Percentiles rank a stretch among this genome's conserved stretches.
Evolutionary conservation across 2,329 filamentous ascomycete species (phyloP).

Genomic region (Cercospora berteroae): DNA sequence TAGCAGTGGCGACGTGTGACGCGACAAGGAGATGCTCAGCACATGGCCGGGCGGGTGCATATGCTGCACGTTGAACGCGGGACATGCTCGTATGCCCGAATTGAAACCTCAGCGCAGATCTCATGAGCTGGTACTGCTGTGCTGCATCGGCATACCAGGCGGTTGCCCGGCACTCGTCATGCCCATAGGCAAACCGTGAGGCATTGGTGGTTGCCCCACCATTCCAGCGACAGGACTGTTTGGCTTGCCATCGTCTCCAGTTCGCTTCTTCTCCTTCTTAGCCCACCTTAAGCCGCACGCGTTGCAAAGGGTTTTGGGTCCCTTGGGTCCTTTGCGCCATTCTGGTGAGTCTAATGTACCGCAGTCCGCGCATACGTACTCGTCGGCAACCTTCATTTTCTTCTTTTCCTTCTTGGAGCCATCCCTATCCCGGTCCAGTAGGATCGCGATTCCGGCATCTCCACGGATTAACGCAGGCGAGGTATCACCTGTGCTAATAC

Average conservation of each 20-base stretch:
- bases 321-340: slow-evolving; percentile 90
- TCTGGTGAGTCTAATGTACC: slow-evolving; percentile 92
- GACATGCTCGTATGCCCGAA: slow-evolving; percentile 13
- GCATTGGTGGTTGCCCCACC: slow-evolving; percentile 18
- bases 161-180: slow-evolving; percentile 22
- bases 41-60: not conserved
- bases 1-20: not conserved
- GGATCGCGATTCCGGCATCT: slow-evolving; percentile 81
- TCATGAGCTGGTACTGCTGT: slow-evolving; percentile 22
- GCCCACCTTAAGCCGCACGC: slow-evolving; percentile 66
- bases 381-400: slow-evolving; percentile 76
- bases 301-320: slow-evolving; percentile 93
- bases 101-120: not conserved
- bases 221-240: slow-evolving; percentile 23
- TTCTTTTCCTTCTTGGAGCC: slow-evolving; percentile 82
- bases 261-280: slow-evolving; percentile 42
- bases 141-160: slow-evolving; percentile 28
- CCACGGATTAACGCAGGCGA: slow-evolving; percentile 80
- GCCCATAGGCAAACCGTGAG: slow-evolving; percentile 17
- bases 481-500: slow-evolving; percentile 81
- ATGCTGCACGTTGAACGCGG: not conserved
- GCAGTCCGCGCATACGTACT: slow-evolving; percentile 95
- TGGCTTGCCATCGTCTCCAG: slow-evolving; percentile 30
- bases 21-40: not conserved
- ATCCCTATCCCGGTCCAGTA: slow-evolving; percentile 77